Evolutionary conservation across 495 filamentous ascomycete species (phyloP).

Genomic region (Neurospora cerealis): DNA sequence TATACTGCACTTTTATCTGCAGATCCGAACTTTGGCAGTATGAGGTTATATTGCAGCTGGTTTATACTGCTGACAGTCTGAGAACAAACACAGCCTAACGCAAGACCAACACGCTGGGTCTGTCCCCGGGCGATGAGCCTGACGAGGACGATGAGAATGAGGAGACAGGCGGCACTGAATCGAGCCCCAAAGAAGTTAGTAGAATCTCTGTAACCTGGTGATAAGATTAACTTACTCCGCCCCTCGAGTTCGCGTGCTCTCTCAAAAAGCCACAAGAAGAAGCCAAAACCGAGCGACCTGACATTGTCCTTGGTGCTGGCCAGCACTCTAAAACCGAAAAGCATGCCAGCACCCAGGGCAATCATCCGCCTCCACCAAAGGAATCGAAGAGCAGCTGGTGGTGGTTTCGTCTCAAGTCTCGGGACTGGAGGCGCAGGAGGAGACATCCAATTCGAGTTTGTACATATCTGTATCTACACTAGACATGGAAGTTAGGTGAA

Average conservation of each 20-base stretch:
- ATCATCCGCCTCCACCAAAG: not conserved
- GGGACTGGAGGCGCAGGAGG: not conserved
- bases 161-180: constrained; percentile 21
- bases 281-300: not conserved
- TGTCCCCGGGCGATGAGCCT: constrained; percentile 62
- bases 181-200: no score
- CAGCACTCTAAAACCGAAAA: not conserved
- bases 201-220: no score
- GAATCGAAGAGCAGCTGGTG: not conserved
- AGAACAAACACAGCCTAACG: no score
- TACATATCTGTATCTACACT: not conserved
- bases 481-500: not conserved
- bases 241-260: not conserved
- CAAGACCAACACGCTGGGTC: constrained; percentile 66
- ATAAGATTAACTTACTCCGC: no score
- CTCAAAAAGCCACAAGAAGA: not conserved
- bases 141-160: constrained; percentile 69
- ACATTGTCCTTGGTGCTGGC: not conserved
- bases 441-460: not conserved
- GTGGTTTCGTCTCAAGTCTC: not conserved
- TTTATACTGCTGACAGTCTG: no score
- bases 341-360: not conserved
- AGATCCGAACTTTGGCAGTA: no score
- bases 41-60: no score
- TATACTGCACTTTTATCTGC: no score